These are phyloP conservation scores for Monilinia vaccinii-corymbosi DNA, from an alignment of 2,329 filamentous ascomycete species.

Conservation along the genomic window DNA sequence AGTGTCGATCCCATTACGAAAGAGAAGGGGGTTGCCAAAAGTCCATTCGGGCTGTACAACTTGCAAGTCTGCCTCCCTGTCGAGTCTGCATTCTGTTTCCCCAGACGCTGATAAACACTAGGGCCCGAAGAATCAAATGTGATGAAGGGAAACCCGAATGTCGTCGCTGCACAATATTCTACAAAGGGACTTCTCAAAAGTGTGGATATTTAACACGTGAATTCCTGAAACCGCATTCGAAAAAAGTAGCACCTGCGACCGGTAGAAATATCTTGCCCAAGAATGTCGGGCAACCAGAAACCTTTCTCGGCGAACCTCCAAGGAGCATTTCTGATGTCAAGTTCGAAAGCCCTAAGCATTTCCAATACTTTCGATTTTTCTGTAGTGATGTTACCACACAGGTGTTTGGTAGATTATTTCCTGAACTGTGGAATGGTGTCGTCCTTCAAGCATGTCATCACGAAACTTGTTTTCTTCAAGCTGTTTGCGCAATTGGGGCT, in stretches of 20 bases:
- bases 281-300: neutral
- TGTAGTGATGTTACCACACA: slow-evolving; percentile 3
- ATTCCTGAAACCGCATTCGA: neutral
- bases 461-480: slow-evolving; percentile 1
- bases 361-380: slow-evolving; percentile 3
- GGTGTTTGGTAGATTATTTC: neutral
- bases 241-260: neutral
- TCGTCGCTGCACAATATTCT: slow-evolving; percentile 4
- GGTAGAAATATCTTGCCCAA: neutral
- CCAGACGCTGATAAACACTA: neutral
- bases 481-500: slow-evolving; percentile 7
- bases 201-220: slow-evolving; percentile 4
- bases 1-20: neutral
- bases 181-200: neutral
- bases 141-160: slow-evolving; percentile 5
- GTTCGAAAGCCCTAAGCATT: slow-evolving; percentile 2
- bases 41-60: slow-evolving; percentile 4
- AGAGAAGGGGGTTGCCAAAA: slow-evolving; percentile 2
- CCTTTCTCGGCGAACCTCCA: neutral
- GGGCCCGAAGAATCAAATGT: slow-evolving; percentile 7
- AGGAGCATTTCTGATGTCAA: neutral
- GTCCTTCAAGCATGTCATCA: slow-evolving; percentile 5
- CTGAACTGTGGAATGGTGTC: neutral
- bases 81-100: neutral
- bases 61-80: slow-evolving; percentile 5